Percentiles rank a stretch among this genome's conserved stretches.
These are phyloP conservation scores for Eimeria sp. DNA, from an alignment of 169 alveolate species.

Conservation along the genomic window DNA sequence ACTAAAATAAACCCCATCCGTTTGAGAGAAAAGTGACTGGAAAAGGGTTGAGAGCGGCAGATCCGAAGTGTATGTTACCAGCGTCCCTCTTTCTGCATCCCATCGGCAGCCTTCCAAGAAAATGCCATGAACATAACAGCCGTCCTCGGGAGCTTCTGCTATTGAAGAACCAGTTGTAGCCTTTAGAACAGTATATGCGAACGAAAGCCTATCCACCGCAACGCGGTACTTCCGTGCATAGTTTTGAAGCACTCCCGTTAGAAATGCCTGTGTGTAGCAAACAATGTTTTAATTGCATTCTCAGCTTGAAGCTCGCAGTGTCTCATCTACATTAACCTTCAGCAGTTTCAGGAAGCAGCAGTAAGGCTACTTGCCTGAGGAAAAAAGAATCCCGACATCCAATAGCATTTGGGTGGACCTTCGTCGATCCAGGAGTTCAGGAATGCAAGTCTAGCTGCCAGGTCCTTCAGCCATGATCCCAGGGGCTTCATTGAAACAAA, in stretches of 20 bases:
- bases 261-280: constrained; percentile 92
- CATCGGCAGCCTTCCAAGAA: constrained; percentile 97
- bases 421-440: constrained; percentile 94
- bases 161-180: constrained; percentile 30
- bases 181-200: constrained; percentile 89
- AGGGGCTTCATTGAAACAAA: constrained; percentile 96
- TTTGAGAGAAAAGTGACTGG: background rate
- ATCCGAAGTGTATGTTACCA: background rate
- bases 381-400: constrained; percentile 95
- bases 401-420: constrained; percentile 93
- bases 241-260: constrained; percentile 96
- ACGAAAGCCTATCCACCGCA: constrained; percentile 95
- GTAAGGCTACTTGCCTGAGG: constrained; percentile 90
- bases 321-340: background rate
- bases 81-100: constrained; percentile 80
- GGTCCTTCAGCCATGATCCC: constrained; percentile 92
- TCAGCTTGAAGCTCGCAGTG: constrained; percentile 90
- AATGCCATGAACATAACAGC: constrained; percentile 95
- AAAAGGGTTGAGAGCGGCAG: background rate
- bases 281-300: constrained; percentile 90
- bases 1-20: background rate
- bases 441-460: constrained; percentile 91
- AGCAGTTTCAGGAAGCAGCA: background rate
- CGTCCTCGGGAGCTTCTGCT: constrained; percentile 88
- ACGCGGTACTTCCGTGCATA: constrained; percentile 94